Percentiles rank a stretch among this genome's conserved stretches.
Evolutionary conservation across 352 stramenopile genomes (phyloP).

Genomic region (Pythium insidiosum): DNA sequence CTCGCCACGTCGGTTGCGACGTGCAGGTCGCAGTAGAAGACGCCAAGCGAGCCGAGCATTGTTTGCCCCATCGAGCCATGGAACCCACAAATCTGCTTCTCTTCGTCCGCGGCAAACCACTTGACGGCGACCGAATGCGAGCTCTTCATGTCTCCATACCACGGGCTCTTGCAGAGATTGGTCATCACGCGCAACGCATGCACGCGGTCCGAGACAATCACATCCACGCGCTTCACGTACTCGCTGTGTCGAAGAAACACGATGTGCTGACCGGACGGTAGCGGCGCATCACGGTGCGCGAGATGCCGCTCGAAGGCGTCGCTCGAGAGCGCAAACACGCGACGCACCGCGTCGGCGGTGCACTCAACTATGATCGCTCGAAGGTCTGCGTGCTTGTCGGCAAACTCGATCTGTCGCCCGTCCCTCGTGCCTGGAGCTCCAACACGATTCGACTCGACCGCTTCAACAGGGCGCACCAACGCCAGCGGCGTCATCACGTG

Average conservation of each 20-base stretch:
- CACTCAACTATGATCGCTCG: conserved; percentile 18
- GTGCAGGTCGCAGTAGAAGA: conserved; percentile 10
- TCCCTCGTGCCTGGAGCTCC: conserved; percentile 1
- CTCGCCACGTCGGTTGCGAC: neutral
- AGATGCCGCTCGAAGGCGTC: conserved; percentile 14
- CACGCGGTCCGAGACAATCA: conserved; percentile 4
- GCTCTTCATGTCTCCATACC: conserved; percentile 14
- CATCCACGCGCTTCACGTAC: conserved; percentile 17
- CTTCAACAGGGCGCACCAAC: too few species aligned
- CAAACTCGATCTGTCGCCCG: conserved; percentile 19
- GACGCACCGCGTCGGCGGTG: conserved; percentile 4
- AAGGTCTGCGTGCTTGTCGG: conserved; percentile 8
- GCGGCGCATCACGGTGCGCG: conserved; percentile 14
- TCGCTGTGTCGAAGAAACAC: conserved; percentile 19
- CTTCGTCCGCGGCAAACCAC: neutral
- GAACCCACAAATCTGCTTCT: conserved; percentile 13
- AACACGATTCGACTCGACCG: conserved; percentile 1
- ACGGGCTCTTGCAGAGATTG: conserved; percentile 20
- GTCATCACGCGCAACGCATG: conserved; percentile 20
- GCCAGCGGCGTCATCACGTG: too few species aligned
- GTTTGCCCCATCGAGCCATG: conserved; percentile 12
- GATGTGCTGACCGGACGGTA: conserved; percentile 12
- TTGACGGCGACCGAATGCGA: neutral
- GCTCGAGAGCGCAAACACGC: conserved; percentile 14
- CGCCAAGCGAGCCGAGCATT: conserved; percentile 8